phyloP scores from a whole-genome alignment of 805 yeast species.

The Candida suzukii region DNA sequence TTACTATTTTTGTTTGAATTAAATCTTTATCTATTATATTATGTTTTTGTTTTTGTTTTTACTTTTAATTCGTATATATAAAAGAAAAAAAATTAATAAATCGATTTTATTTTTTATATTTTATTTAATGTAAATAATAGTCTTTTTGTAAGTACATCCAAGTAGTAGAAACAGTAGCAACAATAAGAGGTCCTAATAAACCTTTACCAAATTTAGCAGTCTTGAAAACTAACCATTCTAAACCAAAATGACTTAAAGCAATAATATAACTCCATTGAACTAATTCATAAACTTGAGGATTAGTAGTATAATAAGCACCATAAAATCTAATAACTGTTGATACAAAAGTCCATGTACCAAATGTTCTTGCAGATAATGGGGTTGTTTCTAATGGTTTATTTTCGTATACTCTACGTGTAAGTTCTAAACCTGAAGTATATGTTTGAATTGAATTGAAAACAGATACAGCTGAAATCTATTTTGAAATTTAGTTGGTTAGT shows the following conservation, averaged over 20 bases:
- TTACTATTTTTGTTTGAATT: background rate
- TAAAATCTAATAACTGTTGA: constrained; percentile 79
- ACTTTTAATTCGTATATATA: no score
- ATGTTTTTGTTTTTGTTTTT: background rate
- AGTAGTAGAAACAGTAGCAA: constrained; percentile 58
- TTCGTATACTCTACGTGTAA: constrained; percentile 78
- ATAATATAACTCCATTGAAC: constrained; percentile 74
- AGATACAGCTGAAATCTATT: constrained; percentile 71
- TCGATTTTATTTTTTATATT: background rate
- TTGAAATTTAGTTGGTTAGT: background rate
- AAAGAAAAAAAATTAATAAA: no score
- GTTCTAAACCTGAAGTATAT: constrained; percentile 62
- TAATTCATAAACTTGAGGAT: constrained; percentile 67
- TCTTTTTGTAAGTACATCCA: constrained; percentile 80
- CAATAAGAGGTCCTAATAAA: constrained; percentile 80
- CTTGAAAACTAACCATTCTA: constrained; percentile 74
- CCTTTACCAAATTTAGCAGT: constrained; percentile 87
- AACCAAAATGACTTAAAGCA: constrained; percentile 77
- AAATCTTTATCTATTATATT: background rate
- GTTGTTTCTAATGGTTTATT: constrained; percentile 51
- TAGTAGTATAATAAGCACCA: constrained; percentile 72
- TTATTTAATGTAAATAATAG: constrained; percentile 34
- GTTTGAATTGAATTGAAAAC: constrained; percentile 86
- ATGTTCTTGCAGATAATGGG: constrained; percentile 82
- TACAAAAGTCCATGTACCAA: constrained; percentile 95